Evolutionary conservation across 768 basidiomycete species (phyloP).

Genomic region (Boletus reticuloceps): DNA sequence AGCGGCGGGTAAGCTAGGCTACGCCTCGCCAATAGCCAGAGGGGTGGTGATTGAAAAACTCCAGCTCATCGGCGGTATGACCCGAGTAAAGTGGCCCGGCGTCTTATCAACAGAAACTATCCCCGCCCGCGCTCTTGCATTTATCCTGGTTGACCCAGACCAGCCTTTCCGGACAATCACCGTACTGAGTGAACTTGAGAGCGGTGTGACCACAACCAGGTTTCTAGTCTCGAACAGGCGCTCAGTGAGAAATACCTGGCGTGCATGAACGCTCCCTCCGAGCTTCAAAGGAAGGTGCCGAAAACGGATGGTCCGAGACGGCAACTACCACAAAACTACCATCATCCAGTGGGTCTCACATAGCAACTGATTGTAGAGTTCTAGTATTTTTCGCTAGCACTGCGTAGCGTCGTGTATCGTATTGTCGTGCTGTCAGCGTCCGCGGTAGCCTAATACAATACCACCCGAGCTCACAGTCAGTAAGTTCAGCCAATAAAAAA

Average conservation of each 20-base stretch:
- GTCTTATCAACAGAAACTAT: neutral
- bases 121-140: neutral
- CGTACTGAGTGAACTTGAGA: too few species aligned
- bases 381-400: neutral
- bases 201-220: too few species aligned
- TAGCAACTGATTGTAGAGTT: neutral
- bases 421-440: neutral
- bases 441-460: too few species aligned
- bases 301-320: neutral
- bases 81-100: neutral
- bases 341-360: neutral
- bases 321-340: neutral
- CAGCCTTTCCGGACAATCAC: neutral
- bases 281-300: neutral
- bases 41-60: neutral
- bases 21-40: too few species aligned
- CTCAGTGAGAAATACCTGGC: too few species aligned
- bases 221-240: neutral
- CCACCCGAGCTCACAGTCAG: too few species aligned
- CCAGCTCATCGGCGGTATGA: neutral
- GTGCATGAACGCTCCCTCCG: neutral
- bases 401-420: neutral
- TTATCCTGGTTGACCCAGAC: neutral
- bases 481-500: neutral
- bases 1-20: neutral